Conservation (phyloP, 495 filamentous ascomycete genomes). For the Podospora pseudopauciseta region DNA sequence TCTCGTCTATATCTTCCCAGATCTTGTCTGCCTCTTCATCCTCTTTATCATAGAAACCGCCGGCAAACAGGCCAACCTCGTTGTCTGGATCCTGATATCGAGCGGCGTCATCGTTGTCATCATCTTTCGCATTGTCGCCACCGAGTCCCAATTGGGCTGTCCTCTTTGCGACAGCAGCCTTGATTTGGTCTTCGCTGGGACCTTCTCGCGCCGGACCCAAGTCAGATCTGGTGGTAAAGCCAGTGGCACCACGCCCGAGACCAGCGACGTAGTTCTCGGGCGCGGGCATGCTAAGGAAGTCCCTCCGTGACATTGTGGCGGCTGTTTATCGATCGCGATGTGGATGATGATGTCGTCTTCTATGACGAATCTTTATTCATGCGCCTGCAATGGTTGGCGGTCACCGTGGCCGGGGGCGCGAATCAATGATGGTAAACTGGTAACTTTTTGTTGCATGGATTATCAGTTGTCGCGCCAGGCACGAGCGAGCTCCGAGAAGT, state of each 20-base stretch:
- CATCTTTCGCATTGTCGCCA: slow-evolving; percentile 62
- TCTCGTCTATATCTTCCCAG: slow-evolving; percentile 92
- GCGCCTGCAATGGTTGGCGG: not conserved
- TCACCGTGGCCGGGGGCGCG: not conserved
- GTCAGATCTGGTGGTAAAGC: slow-evolving; percentile 96
- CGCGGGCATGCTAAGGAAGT: slow-evolving; percentile 86
- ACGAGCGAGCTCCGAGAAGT: not conserved
- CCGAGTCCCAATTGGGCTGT: slow-evolving; percentile 75
- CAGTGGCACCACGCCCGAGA: slow-evolving; percentile 94
- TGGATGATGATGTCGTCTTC: not conserved
- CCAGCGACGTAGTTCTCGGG: slow-evolving; percentile 98
- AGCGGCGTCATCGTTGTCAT: slow-evolving; percentile 79
- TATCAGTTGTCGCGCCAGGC: not conserved
- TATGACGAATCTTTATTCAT: not conserved
- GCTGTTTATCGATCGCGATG: not conserved
- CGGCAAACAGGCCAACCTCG: slow-evolving; percentile 91
- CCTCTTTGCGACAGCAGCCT: slow-evolving; percentile 89
- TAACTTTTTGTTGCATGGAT: slow-evolving; percentile 6
- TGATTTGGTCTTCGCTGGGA: slow-evolving; percentile 96
- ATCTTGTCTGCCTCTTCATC: slow-evolving; percentile 97
- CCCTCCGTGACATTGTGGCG: slow-evolving; percentile 67
- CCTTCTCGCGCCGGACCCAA: slow-evolving; percentile 94
- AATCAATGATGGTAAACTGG: not conserved
- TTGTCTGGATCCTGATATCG: slow-evolving; percentile 96
- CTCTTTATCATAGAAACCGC: slow-evolving; percentile 89